Conservation (phyloP, 169 alveolate genomes). For the Plasmodium vivax region DNA sequence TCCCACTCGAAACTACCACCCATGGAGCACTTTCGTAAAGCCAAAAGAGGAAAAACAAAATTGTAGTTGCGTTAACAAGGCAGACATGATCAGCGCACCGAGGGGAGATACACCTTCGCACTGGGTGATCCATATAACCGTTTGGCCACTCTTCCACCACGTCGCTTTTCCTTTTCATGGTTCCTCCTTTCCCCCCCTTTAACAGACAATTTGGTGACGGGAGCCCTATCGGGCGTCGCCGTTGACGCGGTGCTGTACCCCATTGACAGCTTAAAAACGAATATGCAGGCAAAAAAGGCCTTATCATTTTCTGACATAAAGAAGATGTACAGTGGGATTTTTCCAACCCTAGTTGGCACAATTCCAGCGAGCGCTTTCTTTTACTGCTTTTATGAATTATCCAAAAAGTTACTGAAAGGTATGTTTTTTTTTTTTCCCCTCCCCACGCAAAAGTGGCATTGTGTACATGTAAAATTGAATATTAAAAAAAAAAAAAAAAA, state of each 20-base stretch:
- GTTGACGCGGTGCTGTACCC: constrained; percentile 85
- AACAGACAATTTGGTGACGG: constrained; percentile 83
- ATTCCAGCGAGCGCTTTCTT: constrained; percentile 85
- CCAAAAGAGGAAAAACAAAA: background rate
- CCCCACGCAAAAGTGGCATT: background rate
- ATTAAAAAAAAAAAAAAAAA: background rate
- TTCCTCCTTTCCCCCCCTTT: background rate
- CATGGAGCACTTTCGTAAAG: constrained; percentile 39
- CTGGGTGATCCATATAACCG: background rate
- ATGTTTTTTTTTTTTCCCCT: background rate
- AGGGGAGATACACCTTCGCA: background rate
- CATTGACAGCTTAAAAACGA: constrained; percentile 84
- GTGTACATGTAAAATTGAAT: background rate
- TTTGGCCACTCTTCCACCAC: background rate
- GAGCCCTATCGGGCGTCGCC: constrained; percentile 86
- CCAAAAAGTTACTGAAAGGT: constrained; percentile 77
- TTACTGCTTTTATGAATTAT: constrained; percentile 83
- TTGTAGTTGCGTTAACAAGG: background rate
- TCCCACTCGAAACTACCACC: background rate
- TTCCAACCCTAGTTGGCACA: constrained; percentile 80
- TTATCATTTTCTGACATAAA: constrained; percentile 38
- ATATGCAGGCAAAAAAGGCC: constrained; percentile 75
- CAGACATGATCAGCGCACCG: background rate
- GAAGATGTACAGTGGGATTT: constrained; percentile 80
- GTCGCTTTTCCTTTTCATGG: background rate